phyloP scores from a whole-genome alignment of 108 stramenopile genomes.

The Nitzschia inconspicua region DNA sequence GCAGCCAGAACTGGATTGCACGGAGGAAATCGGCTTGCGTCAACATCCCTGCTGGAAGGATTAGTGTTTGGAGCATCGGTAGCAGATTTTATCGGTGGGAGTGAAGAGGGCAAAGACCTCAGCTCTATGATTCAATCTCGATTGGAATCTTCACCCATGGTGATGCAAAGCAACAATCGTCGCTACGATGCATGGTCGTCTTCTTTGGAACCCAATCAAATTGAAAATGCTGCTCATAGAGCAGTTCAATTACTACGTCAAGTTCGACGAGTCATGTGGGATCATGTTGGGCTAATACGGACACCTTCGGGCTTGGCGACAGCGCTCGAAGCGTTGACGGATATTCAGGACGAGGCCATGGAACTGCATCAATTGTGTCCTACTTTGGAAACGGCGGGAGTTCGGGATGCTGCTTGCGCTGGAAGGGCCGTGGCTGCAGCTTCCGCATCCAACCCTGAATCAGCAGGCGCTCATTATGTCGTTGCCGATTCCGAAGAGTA shows the following conservation, averaged over 20 bases:
- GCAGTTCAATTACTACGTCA: constrained; percentile 49
- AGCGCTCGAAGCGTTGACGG: constrained; percentile 59
- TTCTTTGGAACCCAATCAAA: constrained; percentile 19
- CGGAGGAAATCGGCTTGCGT: constrained; percentile 92
- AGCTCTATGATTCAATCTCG: neutral
- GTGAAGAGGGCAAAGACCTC: constrained; percentile 24
- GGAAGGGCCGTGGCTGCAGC: constrained; percentile 70
- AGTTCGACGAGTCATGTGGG: constrained; percentile 85
- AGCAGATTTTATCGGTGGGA: constrained; percentile 69
- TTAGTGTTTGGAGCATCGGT: constrained; percentile 90
- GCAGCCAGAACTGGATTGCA: constrained; percentile 93
- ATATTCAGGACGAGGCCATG: constrained; percentile 52
- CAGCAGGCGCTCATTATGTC: constrained; percentile 76
- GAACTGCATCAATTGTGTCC: constrained; percentile 44
- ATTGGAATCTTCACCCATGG: too few relatives aligned
- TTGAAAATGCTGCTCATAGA: constrained; percentile 34
- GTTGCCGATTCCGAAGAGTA: constrained; percentile 32
- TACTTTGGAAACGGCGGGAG: constrained; percentile 58
- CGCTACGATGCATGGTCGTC: neutral
- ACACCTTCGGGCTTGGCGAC: constrained; percentile 56
- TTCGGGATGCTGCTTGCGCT: constrained; percentile 79
- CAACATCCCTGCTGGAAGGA: constrained; percentile 92
- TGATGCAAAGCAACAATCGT: too few relatives aligned
- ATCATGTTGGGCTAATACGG: constrained; percentile 90
- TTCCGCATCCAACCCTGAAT: constrained; percentile 55